phyloP scores from a whole-genome alignment of 768 basidiomycete genomes.

The Suillus hirtellus region DNA sequence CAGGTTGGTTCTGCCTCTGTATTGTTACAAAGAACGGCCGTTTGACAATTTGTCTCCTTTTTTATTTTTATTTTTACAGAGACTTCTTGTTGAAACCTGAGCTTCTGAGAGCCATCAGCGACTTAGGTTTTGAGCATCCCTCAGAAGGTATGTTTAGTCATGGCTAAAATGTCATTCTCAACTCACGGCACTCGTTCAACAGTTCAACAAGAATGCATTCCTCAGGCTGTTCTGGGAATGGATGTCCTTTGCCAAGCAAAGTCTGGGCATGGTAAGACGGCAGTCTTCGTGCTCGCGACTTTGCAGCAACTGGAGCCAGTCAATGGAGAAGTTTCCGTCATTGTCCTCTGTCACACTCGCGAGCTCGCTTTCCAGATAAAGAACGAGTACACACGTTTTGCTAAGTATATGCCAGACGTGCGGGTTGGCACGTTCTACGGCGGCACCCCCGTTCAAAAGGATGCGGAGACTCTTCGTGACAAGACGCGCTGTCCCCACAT shows the following conservation, averaged over 20 bases:
- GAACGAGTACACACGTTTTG: conserved; percentile 99
- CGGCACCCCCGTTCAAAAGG: conserved; percentile 92
- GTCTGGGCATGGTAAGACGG: conserved; percentile 98
- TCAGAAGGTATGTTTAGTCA: conserved; percentile 77
- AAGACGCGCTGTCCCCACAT: conserved; percentile 98
- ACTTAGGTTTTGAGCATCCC: conserved; percentile 99
- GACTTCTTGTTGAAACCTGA: conserved; percentile 99
- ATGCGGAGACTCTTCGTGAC: conserved; percentile 90
- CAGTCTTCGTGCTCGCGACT: conserved; percentile 97
- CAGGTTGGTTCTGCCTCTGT: conserved; percentile 56
- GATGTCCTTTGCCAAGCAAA: conserved; percentile 99
- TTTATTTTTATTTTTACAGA: conserved; percentile 41
- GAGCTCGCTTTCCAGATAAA: conserved; percentile 99
- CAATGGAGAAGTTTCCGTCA: conserved; percentile 95
- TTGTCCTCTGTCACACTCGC: conserved; percentile 98
- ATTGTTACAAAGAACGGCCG: background rate
- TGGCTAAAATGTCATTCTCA: background rate
- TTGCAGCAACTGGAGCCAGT: conserved; percentile 98
- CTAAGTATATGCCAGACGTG: conserved; percentile 99
- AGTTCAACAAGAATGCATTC: conserved; percentile 99
- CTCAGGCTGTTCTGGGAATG: conserved; percentile 99
- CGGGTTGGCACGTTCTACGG: conserved; percentile 98
- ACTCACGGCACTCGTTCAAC: conserved; percentile 12
- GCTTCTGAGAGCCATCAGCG: conserved; percentile 94
- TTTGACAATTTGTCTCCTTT: background rate